A percentile compares a stretch with the other conserved stretches of the same genome.
phyloP scores from a whole-genome alignment of 2,329 filamentous ascomycete genomes.

The Xylaria sp. region DNA sequence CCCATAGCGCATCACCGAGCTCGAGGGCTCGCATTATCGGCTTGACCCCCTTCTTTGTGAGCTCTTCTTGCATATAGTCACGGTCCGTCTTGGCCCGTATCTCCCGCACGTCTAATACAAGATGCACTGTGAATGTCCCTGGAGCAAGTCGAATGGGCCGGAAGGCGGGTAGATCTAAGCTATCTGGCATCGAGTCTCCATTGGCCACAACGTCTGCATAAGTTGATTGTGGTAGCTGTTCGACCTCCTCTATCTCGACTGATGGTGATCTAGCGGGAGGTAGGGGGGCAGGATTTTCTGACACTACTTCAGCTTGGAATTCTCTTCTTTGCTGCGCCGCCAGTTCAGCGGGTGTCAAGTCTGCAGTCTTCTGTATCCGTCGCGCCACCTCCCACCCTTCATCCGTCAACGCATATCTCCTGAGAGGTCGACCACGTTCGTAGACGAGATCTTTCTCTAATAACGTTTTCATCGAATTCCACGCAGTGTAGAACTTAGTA shows the following conservation, averaged over 20 bases:
- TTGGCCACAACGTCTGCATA: slow-evolving; percentile 56
- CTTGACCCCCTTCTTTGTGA: slow-evolving; percentile 71
- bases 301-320: slow-evolving; percentile 15
- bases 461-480: slow-evolving; percentile 84
- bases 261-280: slow-evolving; percentile 37
- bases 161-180: slow-evolving; percentile 57
- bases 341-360: slow-evolving; percentile 35
- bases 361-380: slow-evolving; percentile 65
- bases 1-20: slow-evolving; percentile 81
- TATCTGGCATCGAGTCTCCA: slow-evolving; percentile 44
- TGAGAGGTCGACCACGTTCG: slow-evolving; percentile 73
- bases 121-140: slow-evolving; percentile 75
- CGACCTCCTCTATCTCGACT: slow-evolving; percentile 40
- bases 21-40: slow-evolving; percentile 75
- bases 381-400: slow-evolving; percentile 80
- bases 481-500: slow-evolving; percentile 79
- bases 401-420: slow-evolving; percentile 77
- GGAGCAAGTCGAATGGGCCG: slow-evolving; percentile 70
- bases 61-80: slow-evolving; percentile 79
- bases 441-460: slow-evolving; percentile 78
- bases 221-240: slow-evolving; percentile 33
- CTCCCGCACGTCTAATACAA: slow-evolving; percentile 80
- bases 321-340: slow-evolving; percentile 35
- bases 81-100: slow-evolving; percentile 77
- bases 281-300: slow-evolving; percentile 31